These are phyloP conservation scores for Ceratobasidium papillatum DNA, from an alignment of 1,284 basidiomycete species.

Conservation along the genomic window DNA sequence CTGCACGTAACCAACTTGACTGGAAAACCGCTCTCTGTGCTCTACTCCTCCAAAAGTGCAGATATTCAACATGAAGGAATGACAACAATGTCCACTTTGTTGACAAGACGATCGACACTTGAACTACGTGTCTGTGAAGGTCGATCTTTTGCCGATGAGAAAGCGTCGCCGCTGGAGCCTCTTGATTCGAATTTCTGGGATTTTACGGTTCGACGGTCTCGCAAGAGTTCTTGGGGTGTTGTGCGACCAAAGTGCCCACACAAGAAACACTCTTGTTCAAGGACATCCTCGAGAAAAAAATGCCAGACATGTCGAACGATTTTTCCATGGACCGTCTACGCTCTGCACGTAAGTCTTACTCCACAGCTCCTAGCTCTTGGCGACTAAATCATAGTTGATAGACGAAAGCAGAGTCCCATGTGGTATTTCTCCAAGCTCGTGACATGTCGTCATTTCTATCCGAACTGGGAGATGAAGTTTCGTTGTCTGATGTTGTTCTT, in stretches of 20 bases:
- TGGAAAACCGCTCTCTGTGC: constrained; percentile 6
- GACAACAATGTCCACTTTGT: not conserved
- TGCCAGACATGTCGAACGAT: not conserved
- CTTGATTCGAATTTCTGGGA: not conserved
- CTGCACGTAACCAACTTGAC: constrained; percentile 24
- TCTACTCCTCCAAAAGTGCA: not conserved
- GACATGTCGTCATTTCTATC: constrained; percentile 69
- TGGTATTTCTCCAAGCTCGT: constrained; percentile 67
- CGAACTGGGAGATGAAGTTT: constrained; percentile 68
- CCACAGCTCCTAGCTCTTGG: no score
- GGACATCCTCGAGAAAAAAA: not conserved
- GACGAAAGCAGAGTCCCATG: constrained; percentile 13
- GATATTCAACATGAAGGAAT: not conserved
- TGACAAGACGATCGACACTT: not conserved
- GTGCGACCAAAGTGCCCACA: constrained; percentile 1
- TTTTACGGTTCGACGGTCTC: not conserved
- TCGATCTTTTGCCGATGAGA: not conserved
- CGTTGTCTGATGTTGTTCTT: constrained; percentile 74
- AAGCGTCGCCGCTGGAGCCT: not conserved
- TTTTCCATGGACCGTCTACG: constrained; percentile 14
- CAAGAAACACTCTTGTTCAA: not conserved
- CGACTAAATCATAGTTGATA: not conserved
- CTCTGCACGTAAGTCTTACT: constrained; percentile 1
- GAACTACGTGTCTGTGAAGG: not conserved
- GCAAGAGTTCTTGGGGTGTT: not conserved